phyloP scores from a whole-genome alignment of 2,329 filamentous ascomycete species.

The Cladorrhinum sp. region DNA sequence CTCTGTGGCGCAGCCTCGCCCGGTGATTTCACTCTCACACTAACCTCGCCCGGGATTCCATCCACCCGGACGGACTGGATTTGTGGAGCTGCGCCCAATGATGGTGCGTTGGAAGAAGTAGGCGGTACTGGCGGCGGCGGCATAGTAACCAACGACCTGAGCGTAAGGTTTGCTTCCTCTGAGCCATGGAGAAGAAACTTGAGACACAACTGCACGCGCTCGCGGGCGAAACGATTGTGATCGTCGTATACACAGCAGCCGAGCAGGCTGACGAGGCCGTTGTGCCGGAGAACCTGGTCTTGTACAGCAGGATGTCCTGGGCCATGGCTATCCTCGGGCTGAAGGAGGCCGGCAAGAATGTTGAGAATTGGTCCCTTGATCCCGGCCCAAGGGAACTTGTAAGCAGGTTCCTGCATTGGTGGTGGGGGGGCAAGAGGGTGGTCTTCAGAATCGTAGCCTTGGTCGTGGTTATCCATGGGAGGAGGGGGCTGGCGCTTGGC shows the following conservation, averaged over 20 bases:
- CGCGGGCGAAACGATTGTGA: conserved; percentile 90
- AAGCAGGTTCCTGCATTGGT: conserved; percentile 60
- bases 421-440: conserved; percentile 44
- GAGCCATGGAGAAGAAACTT: conserved; percentile 78
- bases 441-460: conserved; percentile 34
- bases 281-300: conserved; percentile 78
- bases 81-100: background rate
- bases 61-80: conserved; percentile 50
- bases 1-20: background rate
- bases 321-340: conserved; percentile 61
- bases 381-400: conserved; percentile 65
- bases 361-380: conserved; percentile 92
- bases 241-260: conserved; percentile 90
- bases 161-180: conserved; percentile 67
- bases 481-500: conserved; percentile 32
- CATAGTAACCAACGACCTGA: conserved; percentile 58
- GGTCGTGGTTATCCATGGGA: conserved; percentile 21
- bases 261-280: conserved; percentile 81
- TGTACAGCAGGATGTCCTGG: conserved; percentile 74
- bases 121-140: conserved; percentile 35
- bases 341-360: conserved; percentile 83
- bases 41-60: conserved; percentile 55
- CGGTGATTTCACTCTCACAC: conserved; percentile 47
- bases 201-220: conserved; percentile 84
- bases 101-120: background rate